phyloP scores from a whole-genome alignment of 495 filamentous ascomycete species.

The Podospora pseudopauciseta region DNA sequence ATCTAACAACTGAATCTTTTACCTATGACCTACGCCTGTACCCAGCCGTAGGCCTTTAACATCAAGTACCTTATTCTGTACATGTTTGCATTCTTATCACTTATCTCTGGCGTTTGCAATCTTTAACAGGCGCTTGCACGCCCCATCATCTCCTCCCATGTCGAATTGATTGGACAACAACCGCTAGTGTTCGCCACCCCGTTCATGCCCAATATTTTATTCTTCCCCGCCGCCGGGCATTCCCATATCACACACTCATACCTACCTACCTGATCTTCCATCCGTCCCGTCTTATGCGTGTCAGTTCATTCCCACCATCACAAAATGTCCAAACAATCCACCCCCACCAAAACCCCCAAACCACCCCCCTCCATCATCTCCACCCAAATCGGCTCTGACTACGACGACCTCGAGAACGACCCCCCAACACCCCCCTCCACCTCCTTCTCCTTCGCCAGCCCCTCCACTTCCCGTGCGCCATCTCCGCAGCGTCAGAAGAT shows the following conservation, averaged over 20 bases:
- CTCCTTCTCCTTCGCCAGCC: not conserved
- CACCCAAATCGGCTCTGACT: not conserved
- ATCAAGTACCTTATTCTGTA: no score
- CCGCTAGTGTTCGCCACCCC: not conserved
- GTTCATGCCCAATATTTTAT: not conserved
- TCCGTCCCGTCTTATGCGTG: no score
- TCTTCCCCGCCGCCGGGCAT: no score
- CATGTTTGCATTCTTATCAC: no score
- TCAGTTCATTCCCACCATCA: not conserved
- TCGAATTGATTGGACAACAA: not conserved
- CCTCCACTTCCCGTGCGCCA: not conserved
- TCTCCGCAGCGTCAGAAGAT: not conserved
- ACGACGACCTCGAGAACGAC: not conserved
- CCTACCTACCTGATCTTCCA: no score
- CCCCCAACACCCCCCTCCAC: not conserved
- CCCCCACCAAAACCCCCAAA: no score
- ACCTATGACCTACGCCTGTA: no score
- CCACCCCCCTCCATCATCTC: not conserved
- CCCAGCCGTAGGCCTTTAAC: no score
- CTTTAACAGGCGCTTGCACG: not conserved
- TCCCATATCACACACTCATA: no score
- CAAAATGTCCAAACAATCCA: not conserved
- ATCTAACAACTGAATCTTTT: no score
- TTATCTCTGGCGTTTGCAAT: not conserved
- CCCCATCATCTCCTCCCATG: not conserved